These are phyloP conservation scores for Guadua angustifolia DNA, from an alignment of 176 grass and related monocot species.

Conservation along the genomic window DNA sequence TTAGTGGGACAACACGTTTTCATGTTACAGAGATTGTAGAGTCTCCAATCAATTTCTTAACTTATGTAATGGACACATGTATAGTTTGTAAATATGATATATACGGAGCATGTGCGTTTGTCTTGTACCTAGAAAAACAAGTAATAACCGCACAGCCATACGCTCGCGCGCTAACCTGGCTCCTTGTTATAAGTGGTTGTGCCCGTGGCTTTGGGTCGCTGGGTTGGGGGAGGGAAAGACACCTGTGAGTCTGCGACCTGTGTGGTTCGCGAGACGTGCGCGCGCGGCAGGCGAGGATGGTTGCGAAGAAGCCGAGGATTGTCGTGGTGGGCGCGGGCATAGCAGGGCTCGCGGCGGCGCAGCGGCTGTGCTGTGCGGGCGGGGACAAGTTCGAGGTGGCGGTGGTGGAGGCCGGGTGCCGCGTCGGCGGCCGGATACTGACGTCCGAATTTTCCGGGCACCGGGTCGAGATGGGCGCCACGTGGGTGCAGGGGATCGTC, in stretches of 20 bases:
- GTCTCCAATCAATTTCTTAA: too few relatives aligned
- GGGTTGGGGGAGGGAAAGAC: too few relatives aligned
- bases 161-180: too few relatives aligned
- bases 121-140: too few relatives aligned
- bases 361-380: constrained; percentile 52
- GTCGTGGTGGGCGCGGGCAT: constrained; percentile 79
- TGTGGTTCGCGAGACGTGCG: neutral
- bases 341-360: constrained; percentile 76
- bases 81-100: too few relatives aligned
- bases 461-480: constrained; percentile 85
- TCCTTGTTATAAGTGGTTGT: neutral
- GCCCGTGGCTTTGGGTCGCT: neutral
- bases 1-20: too few relatives aligned
- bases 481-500: constrained; percentile 84
- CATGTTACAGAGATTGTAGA: too few relatives aligned
- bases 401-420: constrained; percentile 59
- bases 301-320: constrained; percentile 63
- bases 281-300: constrained; percentile 36
- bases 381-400: constrained; percentile 66
- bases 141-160: too few relatives aligned
- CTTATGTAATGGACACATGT: too few relatives aligned
- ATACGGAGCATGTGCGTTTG: too few relatives aligned
- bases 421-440: constrained; percentile 72
- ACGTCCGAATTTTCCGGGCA: constrained; percentile 71
- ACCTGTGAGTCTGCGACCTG: neutral